phyloP scores from a whole-genome alignment of 106 monocot species.

The Cymbidium sinense region DNA sequence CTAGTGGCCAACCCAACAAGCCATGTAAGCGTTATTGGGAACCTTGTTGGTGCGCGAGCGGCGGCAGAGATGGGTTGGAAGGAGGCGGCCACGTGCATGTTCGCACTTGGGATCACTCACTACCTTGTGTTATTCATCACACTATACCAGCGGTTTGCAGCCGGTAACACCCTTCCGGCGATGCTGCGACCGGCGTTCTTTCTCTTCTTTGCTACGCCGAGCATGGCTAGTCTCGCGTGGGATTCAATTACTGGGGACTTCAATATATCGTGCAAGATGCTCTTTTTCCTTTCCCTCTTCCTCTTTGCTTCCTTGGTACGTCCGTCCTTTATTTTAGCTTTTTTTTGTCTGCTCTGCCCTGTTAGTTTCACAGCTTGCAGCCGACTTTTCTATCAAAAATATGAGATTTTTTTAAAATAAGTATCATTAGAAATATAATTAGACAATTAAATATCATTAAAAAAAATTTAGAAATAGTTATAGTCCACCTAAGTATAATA shows the following conservation, averaged over 20 bases:
- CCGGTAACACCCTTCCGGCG: not conserved
- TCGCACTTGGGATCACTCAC: constrained; percentile 14
- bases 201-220: constrained; percentile 13
- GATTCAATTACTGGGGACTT: constrained; percentile 7
- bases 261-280: constrained; percentile 10
- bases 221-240: constrained; percentile 30
- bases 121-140: constrained; percentile 13
- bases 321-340: not conserved
- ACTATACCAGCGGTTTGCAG: constrained; percentile 8
- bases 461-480: no score
- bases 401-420: no score
- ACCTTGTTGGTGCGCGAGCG: constrained; percentile 9
- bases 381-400: no score
- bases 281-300: constrained; percentile 16
- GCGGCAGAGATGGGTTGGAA: constrained; percentile 9
- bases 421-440: no score
- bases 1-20: constrained; percentile 28
- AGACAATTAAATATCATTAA: no score
- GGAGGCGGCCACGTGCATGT: constrained; percentile 14
- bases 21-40: constrained; percentile 10
- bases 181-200: constrained; percentile 19
- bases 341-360: no score
- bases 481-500: no score
- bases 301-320: constrained; percentile 14
- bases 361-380: no score